Evolutionary conservation across 2,329 filamentous ascomycete species (phyloP), one percentile per base, ranked within the genome.

Genomic region (Sarocladium strictum): DNA sequence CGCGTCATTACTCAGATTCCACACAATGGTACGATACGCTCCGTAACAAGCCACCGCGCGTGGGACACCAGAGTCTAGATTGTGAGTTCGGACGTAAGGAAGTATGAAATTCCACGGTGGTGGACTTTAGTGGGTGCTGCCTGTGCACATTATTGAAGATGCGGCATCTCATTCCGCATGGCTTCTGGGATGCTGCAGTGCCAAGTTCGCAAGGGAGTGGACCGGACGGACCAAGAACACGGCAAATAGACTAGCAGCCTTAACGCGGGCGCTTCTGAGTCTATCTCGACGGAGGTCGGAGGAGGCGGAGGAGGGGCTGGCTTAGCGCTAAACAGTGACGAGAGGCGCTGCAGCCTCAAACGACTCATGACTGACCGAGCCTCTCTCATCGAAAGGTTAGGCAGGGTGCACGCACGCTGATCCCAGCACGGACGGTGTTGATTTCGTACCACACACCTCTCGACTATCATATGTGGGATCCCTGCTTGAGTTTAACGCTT

Each of bases 81-180:
- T 12, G 11, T 19, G 38, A 23, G 6, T 21, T 23, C 33, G 33
- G 50, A 40, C 33, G 21, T 17, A 41, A 38, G 50, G 50, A 53
- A 27, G 38, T 40, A 29, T 5, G n/a, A 17, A 14, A 23, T 38
- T 15, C 38, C 38, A 43, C 7, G 38, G 38, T 43, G 38, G n/a
- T 43, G 38, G 17, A 17, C 3, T 15, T 43, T 15, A 3, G n/a
- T 24, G n/a, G 15, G 3, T 27, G 9, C 24, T 7, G 21, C 10
- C 24, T n/a, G 14, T 11, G 24, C 23, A 21, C 43, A 27, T 19
- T 17, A 24, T 19, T 3, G 5, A 51, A 6, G 50, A 40, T 53
- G 50, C 50, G 23, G 32, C 50, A 29, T 27, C 32, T 40, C 40
- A 35, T 24, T 23, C 43, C 49, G 49, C 27, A 24, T 53, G 33